Evolutionary conservation across 768 basidiomycete genomes (phyloP), one percentile per base, ranked within the genome.

Genomic region (Leucocoprinus birnbaumii): DNA sequence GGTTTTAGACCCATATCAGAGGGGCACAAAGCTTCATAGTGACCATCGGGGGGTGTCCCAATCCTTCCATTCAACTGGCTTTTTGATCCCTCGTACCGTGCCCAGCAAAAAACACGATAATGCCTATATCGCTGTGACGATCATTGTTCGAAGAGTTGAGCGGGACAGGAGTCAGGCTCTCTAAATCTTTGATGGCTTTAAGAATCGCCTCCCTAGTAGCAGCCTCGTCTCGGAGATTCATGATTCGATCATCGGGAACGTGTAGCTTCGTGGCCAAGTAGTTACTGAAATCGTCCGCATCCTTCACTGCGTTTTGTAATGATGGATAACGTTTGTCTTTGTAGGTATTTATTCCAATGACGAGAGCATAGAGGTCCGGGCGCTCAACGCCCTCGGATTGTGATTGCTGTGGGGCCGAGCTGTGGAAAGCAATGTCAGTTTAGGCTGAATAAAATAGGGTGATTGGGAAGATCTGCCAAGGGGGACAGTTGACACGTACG

Each of bases 331-430:
- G 58, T 14, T 46, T 18, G 31, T 60, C 56, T 26, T 21, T 31
- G 47, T 79, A 79, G 40, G 66, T 37, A 54, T 78, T 69, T 47
- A 79, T 77, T 11, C 76, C 78, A 40, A 79, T 73, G 47, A 77
- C 65, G 22, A 79, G 64, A 8, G 75, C 75, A 13, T 74, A 72
- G 44, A 76, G 64, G n/a, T n/a, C n/a, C n/a, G n/a, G n/a, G n/a
- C n/a, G n/a, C n/a, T n/a, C n/a, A n/a, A n/a, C n/a, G n/a, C n/a
- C n/a, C n/a, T n/a, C n/a, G n/a, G n/a, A n/a, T n/a, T n/a, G n/a
- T n/a, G n/a, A n/a, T n/a, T n/a, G n/a, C n/a, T n/a, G n/a, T n/a
- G n/a, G n/a, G n/a, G n/a, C n/a, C n/a, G n/a, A n/a, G n/a, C n/a
- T n/a, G n/a, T n/a, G n/a, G n/a, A n/a, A n/a, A n/a, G n/a, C n/a